Percentiles rank a stretch among this genome's conserved stretches.
Conservation (phyloP, 805 yeast genomes). For the Wickerhamomyces xylosicus region DNA sequence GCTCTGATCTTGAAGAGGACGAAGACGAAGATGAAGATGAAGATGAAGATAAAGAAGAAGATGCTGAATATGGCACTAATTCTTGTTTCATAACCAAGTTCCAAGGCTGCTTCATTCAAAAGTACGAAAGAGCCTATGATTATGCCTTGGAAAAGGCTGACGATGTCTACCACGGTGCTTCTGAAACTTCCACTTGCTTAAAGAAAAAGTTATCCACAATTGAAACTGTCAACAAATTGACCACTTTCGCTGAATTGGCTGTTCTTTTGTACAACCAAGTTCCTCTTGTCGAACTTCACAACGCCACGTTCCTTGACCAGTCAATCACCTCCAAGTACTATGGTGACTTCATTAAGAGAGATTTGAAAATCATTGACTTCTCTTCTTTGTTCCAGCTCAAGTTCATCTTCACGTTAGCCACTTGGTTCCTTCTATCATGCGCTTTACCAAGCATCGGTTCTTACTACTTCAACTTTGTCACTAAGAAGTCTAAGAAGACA, state of each 20-base stretch:
- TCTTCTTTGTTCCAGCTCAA: slow-evolving; percentile 12
- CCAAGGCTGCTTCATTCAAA: slow-evolving; percentile 15
- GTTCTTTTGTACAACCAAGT: slow-evolving; percentile 10
- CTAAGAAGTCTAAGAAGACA: slow-evolving; percentile 22
- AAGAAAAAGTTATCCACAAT: slow-evolving; percentile 19
- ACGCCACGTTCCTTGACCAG: slow-evolving; percentile 15
- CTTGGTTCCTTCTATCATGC: slow-evolving; percentile 17
- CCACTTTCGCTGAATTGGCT: slow-evolving; percentile 11
- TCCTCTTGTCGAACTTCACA: slow-evolving; percentile 10
- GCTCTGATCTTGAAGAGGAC: slow-evolving; percentile 7
- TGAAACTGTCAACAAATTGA: slow-evolving; percentile 15
- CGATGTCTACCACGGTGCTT: slow-evolving; percentile 3
- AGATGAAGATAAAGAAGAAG: slow-evolving; percentile 15
- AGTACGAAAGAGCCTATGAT: slow-evolving; percentile 14
- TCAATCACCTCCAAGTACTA: slow-evolving; percentile 12
- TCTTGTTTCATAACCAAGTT: slow-evolving; percentile 6
- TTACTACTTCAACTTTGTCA: slow-evolving; percentile 21
- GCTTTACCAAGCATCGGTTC: slow-evolving; percentile 17
- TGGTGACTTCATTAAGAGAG: slow-evolving; percentile 4
- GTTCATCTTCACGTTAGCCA: slow-evolving; percentile 9
- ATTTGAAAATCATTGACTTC: slow-evolving; percentile 13
- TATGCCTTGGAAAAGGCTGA: slow-evolving; percentile 11
- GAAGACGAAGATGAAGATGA: slow-evolving; percentile 10
- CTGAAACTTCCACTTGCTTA: slow-evolving; percentile 7
- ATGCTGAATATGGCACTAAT: slow-evolving; percentile 7